phyloP scores from a whole-genome alignment of 164 flowering plant genomes.

The Buxus sempervirens region DNA sequence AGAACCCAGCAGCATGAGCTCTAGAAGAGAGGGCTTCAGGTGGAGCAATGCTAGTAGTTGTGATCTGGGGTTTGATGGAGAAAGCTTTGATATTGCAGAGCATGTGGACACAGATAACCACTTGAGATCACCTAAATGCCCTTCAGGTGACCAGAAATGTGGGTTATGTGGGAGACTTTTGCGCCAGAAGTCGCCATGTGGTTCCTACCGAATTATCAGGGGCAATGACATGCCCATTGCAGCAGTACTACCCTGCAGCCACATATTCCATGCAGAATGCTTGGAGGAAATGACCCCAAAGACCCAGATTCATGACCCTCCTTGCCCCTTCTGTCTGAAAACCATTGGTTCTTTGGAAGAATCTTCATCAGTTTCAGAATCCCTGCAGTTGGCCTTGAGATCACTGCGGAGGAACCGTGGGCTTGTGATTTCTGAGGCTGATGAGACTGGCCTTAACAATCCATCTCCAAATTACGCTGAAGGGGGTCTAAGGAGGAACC shows the following conservation, averaged over 20 bases:
- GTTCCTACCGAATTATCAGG: conserved; percentile 40
- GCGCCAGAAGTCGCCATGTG: conserved; percentile 47
- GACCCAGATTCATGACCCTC: conserved; percentile 41
- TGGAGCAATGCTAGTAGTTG: conserved; percentile 51
- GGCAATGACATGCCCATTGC: conserved; percentile 46
- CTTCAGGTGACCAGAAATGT: conserved; percentile 32
- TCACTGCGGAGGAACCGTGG: conserved; percentile 28
- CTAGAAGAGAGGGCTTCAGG: conserved; percentile 45
- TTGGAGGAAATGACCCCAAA: conserved; percentile 47
- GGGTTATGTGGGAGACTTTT: conserved; percentile 38
- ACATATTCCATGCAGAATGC: conserved; percentile 55
- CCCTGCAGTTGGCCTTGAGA: conserved; percentile 35
- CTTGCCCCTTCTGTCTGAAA: conserved; percentile 46
- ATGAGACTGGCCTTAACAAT: conserved; percentile 1
- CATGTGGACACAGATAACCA: conserved; percentile 21
- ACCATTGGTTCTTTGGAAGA: conserved; percentile 18
- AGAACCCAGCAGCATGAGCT: conserved; percentile 34
- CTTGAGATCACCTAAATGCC: conserved; percentile 16
- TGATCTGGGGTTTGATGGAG: conserved; percentile 41
- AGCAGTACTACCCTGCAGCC: conserved; percentile 47
- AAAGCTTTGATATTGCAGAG: conserved; percentile 29
- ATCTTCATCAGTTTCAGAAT: conserved; percentile 28
- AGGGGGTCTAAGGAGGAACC: conserved; percentile 20
- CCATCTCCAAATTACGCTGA: conserved; percentile 16
- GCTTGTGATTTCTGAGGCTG: conserved; percentile 18